Conservation (phyloP, 306 rosid species). For the Crotalaria pallida region DNA sequence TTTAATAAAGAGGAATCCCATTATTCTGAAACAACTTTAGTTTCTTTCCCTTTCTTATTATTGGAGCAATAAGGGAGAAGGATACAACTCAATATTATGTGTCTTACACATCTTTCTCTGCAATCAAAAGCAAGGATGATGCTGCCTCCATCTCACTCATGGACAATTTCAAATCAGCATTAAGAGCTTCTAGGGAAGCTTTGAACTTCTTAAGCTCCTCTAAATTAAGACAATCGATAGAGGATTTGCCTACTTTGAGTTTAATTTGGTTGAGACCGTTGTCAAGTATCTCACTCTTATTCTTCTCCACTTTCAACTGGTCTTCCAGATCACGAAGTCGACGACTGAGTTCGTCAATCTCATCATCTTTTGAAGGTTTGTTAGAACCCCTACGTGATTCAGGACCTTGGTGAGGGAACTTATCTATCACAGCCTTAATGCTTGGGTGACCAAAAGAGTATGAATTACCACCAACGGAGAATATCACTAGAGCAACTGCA, state of each 20-base stretch:
- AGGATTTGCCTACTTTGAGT: slow-evolving; percentile 31
- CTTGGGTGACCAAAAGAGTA: slow-evolving; percentile 55
- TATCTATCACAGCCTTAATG: slow-evolving; percentile 26
- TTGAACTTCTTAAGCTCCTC: slow-evolving; percentile 24
- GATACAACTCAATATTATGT: neutral
- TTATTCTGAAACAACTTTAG: neutral
- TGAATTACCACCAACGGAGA: slow-evolving; percentile 44
- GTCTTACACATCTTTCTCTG: neutral
- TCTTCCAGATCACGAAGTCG: slow-evolving; percentile 12
- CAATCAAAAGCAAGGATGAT: neutral
- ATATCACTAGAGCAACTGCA: slow-evolving; percentile 35
- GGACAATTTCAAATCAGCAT: too few species aligned
- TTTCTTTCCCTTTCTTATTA: neutral
- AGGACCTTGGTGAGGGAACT: slow-evolving; percentile 24
- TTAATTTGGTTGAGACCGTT: neutral
- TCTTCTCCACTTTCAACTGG: slow-evolving; percentile 32
- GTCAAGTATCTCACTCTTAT: slow-evolving; percentile 24
- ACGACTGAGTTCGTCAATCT: slow-evolving; percentile 20
- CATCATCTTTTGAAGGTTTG: neutral
- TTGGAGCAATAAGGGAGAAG: neutral
- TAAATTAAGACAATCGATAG: slow-evolving; percentile 19
- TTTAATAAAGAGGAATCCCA: neutral
- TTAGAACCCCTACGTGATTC: neutral
- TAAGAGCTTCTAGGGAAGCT: slow-evolving; percentile 7
- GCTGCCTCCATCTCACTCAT: slow-evolving; percentile 6